Percentiles rank a stretch among this genome's conserved stretches.
phyloP scores from a whole-genome alignment of 1,284 basidiomycete genomes.

The Fomitopsis palustris region DNA sequence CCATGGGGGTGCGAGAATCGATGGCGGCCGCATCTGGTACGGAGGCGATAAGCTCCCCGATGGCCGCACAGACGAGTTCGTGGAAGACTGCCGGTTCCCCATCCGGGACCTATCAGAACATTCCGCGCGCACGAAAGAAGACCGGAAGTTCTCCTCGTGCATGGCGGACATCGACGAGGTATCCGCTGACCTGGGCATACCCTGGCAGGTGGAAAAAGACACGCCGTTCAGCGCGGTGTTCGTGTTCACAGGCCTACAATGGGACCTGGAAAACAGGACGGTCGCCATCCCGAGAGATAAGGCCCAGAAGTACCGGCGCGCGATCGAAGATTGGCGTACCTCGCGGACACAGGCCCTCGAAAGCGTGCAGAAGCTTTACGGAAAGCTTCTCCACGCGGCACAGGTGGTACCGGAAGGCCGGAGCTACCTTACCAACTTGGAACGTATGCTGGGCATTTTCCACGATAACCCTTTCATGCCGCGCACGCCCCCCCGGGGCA shows the following conservation, averaged over 20 bases:
- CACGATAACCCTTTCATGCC: not conserved
- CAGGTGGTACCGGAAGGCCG: not conserved
- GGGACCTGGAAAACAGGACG: conserved; percentile 15
- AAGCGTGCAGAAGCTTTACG: not conserved
- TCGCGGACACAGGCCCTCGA: not conserved
- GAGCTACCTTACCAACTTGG: not conserved
- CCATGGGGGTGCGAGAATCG: too few species aligned
- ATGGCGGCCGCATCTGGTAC: too few species aligned
- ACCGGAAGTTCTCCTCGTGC: conserved; percentile 14
- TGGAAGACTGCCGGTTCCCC: conserved; percentile 17
- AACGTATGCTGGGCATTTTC: not conserved
- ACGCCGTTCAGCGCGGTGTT: conserved; percentile 6
- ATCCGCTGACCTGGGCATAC: conserved; percentile 18
- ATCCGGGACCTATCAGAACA: conserved; percentile 9
- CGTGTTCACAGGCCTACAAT: conserved; percentile 22
- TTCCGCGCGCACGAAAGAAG: conserved; percentile 7
- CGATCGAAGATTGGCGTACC: conserved; percentile 3
- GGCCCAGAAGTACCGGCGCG: conserved; percentile 14
- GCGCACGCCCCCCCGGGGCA: not conserved
- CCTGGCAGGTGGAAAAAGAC: conserved; percentile 23
- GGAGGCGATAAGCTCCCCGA: too few species aligned
- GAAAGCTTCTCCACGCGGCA: not conserved
- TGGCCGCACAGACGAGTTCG: conserved; percentile 11
- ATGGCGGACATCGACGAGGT: conserved; percentile 18
- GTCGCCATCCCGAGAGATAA: conserved; percentile 18